Percentiles rank a stretch among this genome's conserved stretches.
These are phyloP conservation scores for Kalanchoe fedtschenkoi DNA, from an alignment of 164 flowering plant genomes.

Conservation along the genomic window DNA sequence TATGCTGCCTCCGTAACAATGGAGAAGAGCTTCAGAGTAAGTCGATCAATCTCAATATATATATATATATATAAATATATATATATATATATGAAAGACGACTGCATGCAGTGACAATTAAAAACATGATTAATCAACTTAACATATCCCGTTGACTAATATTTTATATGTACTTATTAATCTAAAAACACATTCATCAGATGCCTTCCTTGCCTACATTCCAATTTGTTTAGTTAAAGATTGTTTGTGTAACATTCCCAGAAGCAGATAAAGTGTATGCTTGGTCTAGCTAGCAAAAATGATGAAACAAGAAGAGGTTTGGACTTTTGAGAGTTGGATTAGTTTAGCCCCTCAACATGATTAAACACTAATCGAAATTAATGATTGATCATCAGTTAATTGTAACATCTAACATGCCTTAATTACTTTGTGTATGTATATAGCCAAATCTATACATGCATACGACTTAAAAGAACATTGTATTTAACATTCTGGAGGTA, in stretches of 20 bases:
- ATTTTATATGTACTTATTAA: background rate
- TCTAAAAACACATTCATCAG: background rate
- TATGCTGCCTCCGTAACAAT: constrained; percentile 48
- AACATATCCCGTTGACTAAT: background rate
- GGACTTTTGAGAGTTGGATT: no score
- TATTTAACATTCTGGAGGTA: background rate
- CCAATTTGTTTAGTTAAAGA: background rate
- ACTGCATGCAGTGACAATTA: no score
- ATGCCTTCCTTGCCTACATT: background rate
- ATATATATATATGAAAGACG: no score
- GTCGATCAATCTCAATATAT: no score
- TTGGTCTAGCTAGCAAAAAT: background rate
- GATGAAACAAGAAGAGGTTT: background rate
- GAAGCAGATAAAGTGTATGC: background rate
- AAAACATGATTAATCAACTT: background rate
- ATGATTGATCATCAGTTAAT: background rate
- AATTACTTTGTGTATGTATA: no score
- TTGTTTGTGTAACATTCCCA: background rate
- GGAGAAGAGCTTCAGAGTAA: constrained; percentile 74
- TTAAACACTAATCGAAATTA: background rate
- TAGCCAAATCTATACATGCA: background rate
- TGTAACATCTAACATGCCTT: background rate
- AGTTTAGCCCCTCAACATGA: background rate
- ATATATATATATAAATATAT: no score
- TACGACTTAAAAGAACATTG: background rate